phyloP scores from a whole-genome alignment of 768 basidiomycete species.

The Auriscalpium orientale region DNA sequence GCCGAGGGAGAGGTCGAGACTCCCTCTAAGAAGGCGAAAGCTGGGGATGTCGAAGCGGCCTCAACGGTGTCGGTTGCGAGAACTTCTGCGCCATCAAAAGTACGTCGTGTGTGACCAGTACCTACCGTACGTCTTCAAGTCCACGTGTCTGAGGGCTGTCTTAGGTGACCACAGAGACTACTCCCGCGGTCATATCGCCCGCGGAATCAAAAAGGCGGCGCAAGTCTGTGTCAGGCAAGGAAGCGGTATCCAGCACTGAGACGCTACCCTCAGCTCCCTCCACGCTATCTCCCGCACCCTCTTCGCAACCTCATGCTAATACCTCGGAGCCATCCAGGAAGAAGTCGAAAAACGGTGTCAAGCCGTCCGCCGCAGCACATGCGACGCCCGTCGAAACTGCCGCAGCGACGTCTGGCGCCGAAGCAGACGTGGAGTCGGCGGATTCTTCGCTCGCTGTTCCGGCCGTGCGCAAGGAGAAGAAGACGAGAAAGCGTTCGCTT shows the following conservation, averaged over 20 bases:
- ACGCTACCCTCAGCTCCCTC: neutral
- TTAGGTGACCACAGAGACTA: neutral
- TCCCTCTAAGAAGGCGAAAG: neutral
- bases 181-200: neutral
- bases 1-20: conserved; percentile 31
- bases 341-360: neutral
- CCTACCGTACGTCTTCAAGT: neutral
- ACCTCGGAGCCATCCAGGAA: neutral
- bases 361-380: neutral
- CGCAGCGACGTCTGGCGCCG: conserved; percentile 1
- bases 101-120: neutral
- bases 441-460: neutral
- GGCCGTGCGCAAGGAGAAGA: neutral
- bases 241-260: neutral
- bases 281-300: neutral
- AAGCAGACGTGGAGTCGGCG: conserved; percentile 5
- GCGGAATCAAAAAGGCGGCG: neutral
- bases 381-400: neutral
- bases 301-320: neutral
- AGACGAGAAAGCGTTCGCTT: neutral
- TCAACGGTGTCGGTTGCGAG: neutral
- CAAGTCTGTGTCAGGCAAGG: neutral
- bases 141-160: neutral
- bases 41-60: neutral
- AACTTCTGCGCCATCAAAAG: neutral